Base-by-base conservation (phyloP, 306 rosid genomes). In the Quercus berberidifolia region DNA sequence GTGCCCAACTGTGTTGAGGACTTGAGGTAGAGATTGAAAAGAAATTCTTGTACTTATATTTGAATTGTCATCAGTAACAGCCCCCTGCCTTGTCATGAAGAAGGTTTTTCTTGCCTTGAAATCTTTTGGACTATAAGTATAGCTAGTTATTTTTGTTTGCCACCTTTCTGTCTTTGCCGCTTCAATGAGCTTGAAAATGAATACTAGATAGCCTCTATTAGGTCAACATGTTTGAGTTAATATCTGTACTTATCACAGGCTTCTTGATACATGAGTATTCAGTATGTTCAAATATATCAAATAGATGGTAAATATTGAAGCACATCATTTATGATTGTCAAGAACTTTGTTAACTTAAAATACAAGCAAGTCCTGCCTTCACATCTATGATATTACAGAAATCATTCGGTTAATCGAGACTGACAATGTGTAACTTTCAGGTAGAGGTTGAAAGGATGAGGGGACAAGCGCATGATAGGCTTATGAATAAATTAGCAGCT, bases 361-460 rank as follows among this genome's bases (percentile, higher is more conserved):
- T 15, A 17, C 20, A 49, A 23, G 30, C 20, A 15, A 25, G 41
- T 54, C 2, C 26, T 6, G 74, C 18, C 33, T 59, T 74, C 3
- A 59, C 17, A 43, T 31, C 43, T 20, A 8, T 18, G 77, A 20
- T 55, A 43, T 74, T 35, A 31, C 38, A 38, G 52, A 64, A 67
- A 68, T 30, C 46, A 31, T 26, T 62, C 3, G 30, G 21, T 67
- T 58, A 19, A 63, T 33, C 2, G 49, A 20, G 78, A n/a, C 26
- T 60, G 41, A 30, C 43, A 4, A 17, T 72, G 38, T 1, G 11
- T 67, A 76, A 78, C 11, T 82, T 88, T 82, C 92, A 94, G 99
- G 99, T 94, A 23, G 97, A 92, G 70, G 93, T 94, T 60, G 99
- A 94, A 78, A 90, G 90, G 81, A 85, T 92, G 82, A 76, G 90